Base-by-base conservation (phyloP, 208 protist species). In the Entamoeba nuttalli region DNA sequence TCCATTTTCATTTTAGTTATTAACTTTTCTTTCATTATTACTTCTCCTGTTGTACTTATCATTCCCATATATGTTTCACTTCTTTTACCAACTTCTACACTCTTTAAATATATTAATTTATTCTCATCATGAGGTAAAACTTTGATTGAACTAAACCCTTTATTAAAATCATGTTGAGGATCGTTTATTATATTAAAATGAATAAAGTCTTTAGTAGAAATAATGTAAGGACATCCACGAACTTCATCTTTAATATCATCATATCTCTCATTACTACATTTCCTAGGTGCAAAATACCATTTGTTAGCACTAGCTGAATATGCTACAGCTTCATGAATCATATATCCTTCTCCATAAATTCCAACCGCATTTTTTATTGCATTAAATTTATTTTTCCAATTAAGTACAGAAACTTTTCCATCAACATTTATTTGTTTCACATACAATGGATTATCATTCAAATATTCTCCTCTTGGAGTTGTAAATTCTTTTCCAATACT, bases 401-500 rank as follows among this genome's bases (percentile, higher is more conserved):
- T 95, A 21, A 96, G 0, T 41, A n/a, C 15, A 9, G 50, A 17
- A 44, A 97, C 71, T 19, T 94, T 71, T 0, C 96, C 96, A 9
- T 94, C 5, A 5, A 3, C 21, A 84, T 96, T 71, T 30, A 97
- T 97, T 71, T 3, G 25, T 15, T 97, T 97, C 19, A 97, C 51
- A 94, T 93, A 97, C 19, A 96, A 94, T 25, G 96, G 95, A 57
- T 96, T 94, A 53, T 96, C 95, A 95, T 97, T 97, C 9, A 96
- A 25, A 35, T 96, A 44, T 17, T 96, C 73, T 44, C 95, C 95
- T 11, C 3, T 94, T 7, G 93, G 93, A 41, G 94, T 96, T 21
- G 96, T 97, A 94, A 94, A 97, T 44, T 97, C 96, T 71, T 97
- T 97, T 55, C 97, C 97, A 30, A 96, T 96, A 52, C 93, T 95